Evolutionary conservation across 768 basidiomycete species (phyloP), one percentile per base, ranked within the genome.

Genomic region (Tylopilus cervinicoccineus): DNA sequence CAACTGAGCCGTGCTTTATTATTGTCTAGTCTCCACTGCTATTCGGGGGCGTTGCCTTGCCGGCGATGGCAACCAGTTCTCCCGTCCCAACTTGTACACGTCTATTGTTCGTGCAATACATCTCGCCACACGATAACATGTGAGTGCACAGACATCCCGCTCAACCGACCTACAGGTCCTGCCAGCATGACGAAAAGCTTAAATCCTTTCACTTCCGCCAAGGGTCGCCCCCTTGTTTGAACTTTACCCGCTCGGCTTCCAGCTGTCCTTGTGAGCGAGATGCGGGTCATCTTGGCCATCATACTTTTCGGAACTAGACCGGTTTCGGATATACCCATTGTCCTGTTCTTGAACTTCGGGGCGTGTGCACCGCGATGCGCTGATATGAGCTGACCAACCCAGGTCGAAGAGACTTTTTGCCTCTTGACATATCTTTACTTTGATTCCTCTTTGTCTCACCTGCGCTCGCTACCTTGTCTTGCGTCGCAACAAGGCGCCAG

Each of bases 301-400:
- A 43, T 48, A 47, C n/a, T 43, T 47, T 50, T 56, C 63, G 64
- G 64, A 60, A 52, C 65, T 69, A 67, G 56, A 58, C 63, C 65
- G 65, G 67, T 67, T 67, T 69, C 67, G 65, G 65, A 65, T 56
- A 52, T 64, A 57, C 36, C 40, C 65, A 61, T 67, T 69, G 63
- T 69, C 60, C 52, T 38, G 34, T 53, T 58, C 49, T 53, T 47
- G 52, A 55, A 43, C 52, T 51, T 55, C 50, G 43, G 40, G 22
- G 50, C 58, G 48, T 47, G 43, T 51, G 47, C 47, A 47, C 50
- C 43, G 37, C 41, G 44, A 43, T 62, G 32, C 34, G 43, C 17
- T 42, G 44, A 63, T 49, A 58, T 64, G 56, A 47, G 54, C 51
- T 52, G 27, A 52, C 51, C 43, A 23, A 28, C 17, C 27, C 44